phyloP scores from a whole-genome alignment of 2,329 filamentous ascomycete species.

The Penicillium freii region DNA sequence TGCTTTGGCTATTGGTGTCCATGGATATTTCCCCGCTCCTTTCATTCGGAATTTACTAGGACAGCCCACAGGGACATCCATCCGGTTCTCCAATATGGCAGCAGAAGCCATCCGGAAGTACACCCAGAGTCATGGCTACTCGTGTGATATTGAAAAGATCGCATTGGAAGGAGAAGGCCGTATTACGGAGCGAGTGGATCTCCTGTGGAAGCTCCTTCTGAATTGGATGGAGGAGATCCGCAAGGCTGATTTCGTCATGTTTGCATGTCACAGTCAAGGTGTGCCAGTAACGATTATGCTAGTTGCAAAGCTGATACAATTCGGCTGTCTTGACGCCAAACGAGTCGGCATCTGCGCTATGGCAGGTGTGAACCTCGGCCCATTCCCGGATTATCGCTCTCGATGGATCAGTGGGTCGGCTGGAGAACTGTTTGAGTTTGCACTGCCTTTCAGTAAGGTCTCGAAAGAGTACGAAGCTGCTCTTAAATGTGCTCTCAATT shows the following conservation, averaged over 20 bases:
- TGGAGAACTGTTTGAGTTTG: constrained; percentile 94
- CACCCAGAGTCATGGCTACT: constrained; percentile 70
- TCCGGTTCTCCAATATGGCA: constrained; percentile 85
- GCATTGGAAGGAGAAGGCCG: constrained; percentile 92
- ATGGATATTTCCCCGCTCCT: constrained; percentile 87
- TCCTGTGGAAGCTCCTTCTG: constrained; percentile 88
- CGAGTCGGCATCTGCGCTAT: constrained; percentile 82
- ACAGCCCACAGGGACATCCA: constrained; percentile 90
- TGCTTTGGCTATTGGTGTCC: constrained; percentile 88
- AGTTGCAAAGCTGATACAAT: constrained; percentile 84
- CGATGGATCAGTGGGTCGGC: constrained; percentile 85
- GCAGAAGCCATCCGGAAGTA: constrained; percentile 81
- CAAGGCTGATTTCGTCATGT: constrained; percentile 79
- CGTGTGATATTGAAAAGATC: constrained; percentile 86
- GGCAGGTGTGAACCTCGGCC: constrained; percentile 90
- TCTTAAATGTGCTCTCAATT: constrained; percentile 69
- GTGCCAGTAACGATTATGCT: constrained; percentile 93
- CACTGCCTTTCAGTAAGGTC: constrained; percentile 74
- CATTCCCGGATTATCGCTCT: constrained; percentile 88
- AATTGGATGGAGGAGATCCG: constrained; percentile 94
- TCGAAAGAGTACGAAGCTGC: constrained; percentile 77
- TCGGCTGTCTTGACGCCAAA: constrained; percentile 74
- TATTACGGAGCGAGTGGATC: constrained; percentile 83
- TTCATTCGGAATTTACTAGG: constrained; percentile 88
- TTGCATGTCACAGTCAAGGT: constrained; percentile 95